These are phyloP conservation scores for Candida gigantensis DNA, from an alignment of 1,139 yeast genomes.

Conservation along the genomic window DNA sequence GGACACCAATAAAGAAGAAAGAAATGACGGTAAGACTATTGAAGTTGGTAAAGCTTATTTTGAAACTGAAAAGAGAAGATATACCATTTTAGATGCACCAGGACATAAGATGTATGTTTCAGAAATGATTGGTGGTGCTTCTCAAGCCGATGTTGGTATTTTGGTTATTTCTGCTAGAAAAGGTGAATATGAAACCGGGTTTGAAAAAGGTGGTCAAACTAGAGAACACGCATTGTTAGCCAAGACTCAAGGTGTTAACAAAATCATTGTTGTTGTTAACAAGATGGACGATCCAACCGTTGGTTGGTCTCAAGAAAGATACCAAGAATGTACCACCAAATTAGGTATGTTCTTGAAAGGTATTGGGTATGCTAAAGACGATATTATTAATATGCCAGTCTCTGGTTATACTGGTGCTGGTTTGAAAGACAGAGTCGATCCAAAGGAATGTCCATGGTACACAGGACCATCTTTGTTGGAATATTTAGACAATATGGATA, in stretches of 20 bases:
- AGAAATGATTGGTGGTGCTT: slow-evolving; percentile 99
- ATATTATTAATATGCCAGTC: slow-evolving; percentile 91
- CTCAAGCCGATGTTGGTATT: slow-evolving; percentile 98
- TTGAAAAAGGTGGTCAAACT: slow-evolving; percentile 98
- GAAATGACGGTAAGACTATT: slow-evolving; percentile 97
- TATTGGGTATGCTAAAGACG: slow-evolving; percentile 86
- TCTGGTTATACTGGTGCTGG: slow-evolving; percentile 98
- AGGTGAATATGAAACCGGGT: slow-evolving; percentile 99
- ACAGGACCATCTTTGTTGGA: slow-evolving; percentile 89
- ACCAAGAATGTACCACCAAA: slow-evolving; percentile 90
- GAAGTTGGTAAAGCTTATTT: slow-evolving; percentile 98
- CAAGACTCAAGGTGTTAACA: slow-evolving; percentile 96
- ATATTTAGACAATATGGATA: slow-evolving; percentile 79
- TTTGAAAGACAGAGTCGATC: slow-evolving; percentile 77
- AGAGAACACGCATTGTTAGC: slow-evolving; percentile 98
- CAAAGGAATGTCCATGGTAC: slow-evolving; percentile 87
- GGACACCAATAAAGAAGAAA: slow-evolving; percentile 99
- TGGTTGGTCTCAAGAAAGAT: slow-evolving; percentile 92
- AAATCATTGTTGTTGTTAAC: slow-evolving; percentile 88
- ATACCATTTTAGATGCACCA: slow-evolving; percentile 97
- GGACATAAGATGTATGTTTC: slow-evolving; percentile 99
- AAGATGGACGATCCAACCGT: slow-evolving; percentile 99
- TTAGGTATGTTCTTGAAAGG: slow-evolving; percentile 78
- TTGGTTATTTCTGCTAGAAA: slow-evolving; percentile 96
- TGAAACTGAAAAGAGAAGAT: slow-evolving; percentile 96